These are phyloP conservation scores for Taxawa tesnikishii DNA, from an alignment of 2,329 filamentous ascomycete species.

Conservation along the genomic window DNA sequence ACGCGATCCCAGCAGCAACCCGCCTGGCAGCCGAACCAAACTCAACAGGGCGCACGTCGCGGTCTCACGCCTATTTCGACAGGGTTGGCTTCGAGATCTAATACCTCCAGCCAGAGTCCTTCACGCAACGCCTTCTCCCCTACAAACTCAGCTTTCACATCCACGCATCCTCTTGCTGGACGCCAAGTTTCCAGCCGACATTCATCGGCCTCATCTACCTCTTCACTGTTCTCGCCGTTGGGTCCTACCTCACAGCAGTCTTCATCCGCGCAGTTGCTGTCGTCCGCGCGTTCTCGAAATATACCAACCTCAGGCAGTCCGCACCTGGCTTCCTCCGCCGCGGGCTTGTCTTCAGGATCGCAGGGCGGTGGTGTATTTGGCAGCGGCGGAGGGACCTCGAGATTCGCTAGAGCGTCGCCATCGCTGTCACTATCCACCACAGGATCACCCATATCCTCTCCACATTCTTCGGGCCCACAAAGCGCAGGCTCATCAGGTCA, in stretches of 20 bases:
- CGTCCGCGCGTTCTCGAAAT: slow-evolving; percentile 42
- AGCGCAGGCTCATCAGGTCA: slow-evolving; percentile 29
- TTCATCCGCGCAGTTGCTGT: slow-evolving; percentile 39
- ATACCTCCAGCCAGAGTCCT: slow-evolving; percentile 35
- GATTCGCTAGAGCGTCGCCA: slow-evolving; percentile 48
- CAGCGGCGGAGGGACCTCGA: slow-evolving; percentile 42
- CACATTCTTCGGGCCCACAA: slow-evolving; percentile 26
- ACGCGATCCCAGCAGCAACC: slow-evolving; percentile 39
- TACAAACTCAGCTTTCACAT: slow-evolving; percentile 38
- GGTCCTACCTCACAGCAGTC: slow-evolving; percentile 43
- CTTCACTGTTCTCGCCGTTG: slow-evolving; percentile 42
- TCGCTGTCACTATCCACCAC: slow-evolving; percentile 44
- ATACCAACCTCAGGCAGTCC: slow-evolving; percentile 41
- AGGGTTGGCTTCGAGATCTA: slow-evolving; percentile 29
- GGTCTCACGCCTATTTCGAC: slow-evolving; percentile 47
- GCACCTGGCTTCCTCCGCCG: slow-evolving; percentile 43
- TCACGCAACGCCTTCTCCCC: slow-evolving; percentile 40
- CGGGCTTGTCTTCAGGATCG: slow-evolving; percentile 37
- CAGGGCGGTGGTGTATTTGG: slow-evolving; percentile 38
- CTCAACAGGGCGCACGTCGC: slow-evolving; percentile 43
- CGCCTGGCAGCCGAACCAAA: slow-evolving; percentile 44
- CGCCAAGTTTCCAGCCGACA: slow-evolving; percentile 40
- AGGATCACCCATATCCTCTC: slow-evolving; percentile 38
- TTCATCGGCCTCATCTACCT: slow-evolving; percentile 41
- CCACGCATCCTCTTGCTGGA: slow-evolving; percentile 36